Conservation (phyloP, 768 basidiomycete species). For the Mycena filopes region DNA sequence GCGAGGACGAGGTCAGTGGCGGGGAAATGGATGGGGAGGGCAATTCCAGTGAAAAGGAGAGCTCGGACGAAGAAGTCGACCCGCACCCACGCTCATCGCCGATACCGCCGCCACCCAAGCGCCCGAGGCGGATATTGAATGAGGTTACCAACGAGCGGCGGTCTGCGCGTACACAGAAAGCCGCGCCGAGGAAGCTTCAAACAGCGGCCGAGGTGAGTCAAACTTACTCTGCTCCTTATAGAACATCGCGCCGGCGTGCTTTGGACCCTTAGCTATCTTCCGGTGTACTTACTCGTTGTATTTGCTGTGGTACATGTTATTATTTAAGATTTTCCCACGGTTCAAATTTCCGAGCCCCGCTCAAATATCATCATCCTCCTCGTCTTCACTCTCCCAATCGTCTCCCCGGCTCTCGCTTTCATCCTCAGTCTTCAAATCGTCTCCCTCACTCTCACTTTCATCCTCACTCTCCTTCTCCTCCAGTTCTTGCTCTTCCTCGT, state of each 20-base stretch:
- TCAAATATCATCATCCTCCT: too few relatives aligned
- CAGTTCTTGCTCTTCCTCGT: too few relatives aligned
- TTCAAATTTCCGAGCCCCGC: too few relatives aligned
- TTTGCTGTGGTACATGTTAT: not conserved
- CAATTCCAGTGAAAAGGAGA: not conserved
- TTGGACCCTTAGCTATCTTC: too few relatives aligned
- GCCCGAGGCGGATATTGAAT: not conserved
- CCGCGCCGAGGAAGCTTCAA: not conserved
- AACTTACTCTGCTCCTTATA: slow-evolving; percentile 6
- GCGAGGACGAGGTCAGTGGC: not conserved
- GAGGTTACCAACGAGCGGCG: not conserved
- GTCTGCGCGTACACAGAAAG: not conserved
- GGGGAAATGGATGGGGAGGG: not conserved
- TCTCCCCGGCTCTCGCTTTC: too few relatives aligned
- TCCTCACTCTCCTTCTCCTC: too few relatives aligned
- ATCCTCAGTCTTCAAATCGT: too few relatives aligned
- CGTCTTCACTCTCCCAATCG: too few relatives aligned
- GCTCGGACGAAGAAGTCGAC: slow-evolving; percentile 6
- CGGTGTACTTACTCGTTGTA: too few relatives aligned
- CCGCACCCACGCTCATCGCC: slow-evolving; percentile 2
- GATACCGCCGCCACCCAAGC: slow-evolving; percentile 1
- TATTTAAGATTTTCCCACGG: not conserved
- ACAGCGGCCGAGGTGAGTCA: not conserved
- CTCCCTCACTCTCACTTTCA: too few relatives aligned
- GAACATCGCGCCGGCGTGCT: slow-evolving; percentile 2